Percentiles rank a stretch among this genome's conserved stretches.
These are phyloP conservation scores for Penicillium taxi DNA, from an alignment of 495 filamentous ascomycete genomes.

Conservation along the genomic window DNA sequence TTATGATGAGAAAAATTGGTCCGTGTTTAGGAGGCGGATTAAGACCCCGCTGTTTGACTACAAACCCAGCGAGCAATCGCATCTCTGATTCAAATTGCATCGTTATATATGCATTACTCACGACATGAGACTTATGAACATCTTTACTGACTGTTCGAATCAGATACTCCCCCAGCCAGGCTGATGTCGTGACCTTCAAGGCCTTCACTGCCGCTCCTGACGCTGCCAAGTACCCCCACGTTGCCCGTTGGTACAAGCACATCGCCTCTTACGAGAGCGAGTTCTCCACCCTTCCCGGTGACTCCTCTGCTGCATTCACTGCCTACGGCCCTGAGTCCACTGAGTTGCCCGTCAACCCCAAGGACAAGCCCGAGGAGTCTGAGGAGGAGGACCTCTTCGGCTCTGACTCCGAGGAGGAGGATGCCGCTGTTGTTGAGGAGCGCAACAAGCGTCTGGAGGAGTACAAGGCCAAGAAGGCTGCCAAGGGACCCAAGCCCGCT, in stretches of 20 bases:
- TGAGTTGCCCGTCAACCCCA: slow-evolving; percentile 70
- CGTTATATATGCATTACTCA: slow-evolving; percentile 2
- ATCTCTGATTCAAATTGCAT: slow-evolving; percentile 58
- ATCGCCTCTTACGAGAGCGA: slow-evolving; percentile 83
- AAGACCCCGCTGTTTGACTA: slow-evolving; percentile 93
- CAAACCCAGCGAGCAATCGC: slow-evolving; percentile 67
- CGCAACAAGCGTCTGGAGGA: slow-evolving; percentile 83
- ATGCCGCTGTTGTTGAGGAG: slow-evolving; percentile 71
- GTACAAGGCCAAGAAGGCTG: slow-evolving; percentile 96
- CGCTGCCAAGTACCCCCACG: slow-evolving; percentile 82
- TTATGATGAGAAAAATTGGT: slow-evolving; percentile 92
- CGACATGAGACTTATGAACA: slow-evolving; percentile 4
- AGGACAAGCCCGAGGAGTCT: slow-evolving; percentile 69
- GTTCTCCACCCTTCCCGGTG: slow-evolving; percentile 84
- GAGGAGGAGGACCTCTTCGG: slow-evolving; percentile 84
- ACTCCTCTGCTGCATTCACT: slow-evolving; percentile 78
- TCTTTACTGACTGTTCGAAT: slow-evolving; percentile 25
- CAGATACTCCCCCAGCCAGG: slow-evolving; percentile 82
- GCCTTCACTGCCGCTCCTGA: slow-evolving; percentile 68
- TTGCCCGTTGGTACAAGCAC: slow-evolving; percentile 98
- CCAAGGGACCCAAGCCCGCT: slow-evolving; percentile 69
- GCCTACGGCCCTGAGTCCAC: slow-evolving; percentile 81
- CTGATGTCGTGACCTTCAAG: slow-evolving; percentile 93
- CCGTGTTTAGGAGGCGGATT: slow-evolving; percentile 99
- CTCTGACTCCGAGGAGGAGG: slow-evolving; percentile 83